Base-by-base conservation (phyloP, 495 filamentous ascomycete species). In the Trichoderma reesei region DNA sequence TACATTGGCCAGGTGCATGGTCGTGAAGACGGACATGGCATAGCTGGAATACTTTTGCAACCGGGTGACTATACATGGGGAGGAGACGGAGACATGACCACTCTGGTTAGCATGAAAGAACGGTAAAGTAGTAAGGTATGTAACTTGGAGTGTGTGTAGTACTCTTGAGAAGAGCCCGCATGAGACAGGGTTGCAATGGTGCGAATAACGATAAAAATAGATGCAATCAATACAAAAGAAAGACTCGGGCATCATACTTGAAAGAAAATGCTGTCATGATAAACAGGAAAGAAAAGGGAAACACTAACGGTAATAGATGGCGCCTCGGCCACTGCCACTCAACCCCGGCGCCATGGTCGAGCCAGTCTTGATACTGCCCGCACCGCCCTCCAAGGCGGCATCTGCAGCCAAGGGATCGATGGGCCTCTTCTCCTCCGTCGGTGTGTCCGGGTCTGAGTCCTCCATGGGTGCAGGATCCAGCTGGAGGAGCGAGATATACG, bases 11-110 rank as follows among this genome's bases (percentile, higher is more conserved):
- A 94, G 77, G 75, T 97, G 92, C 62, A 93, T 75, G 61, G 83
- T 76, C 59, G 86, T 78, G 82, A 93, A 97, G 67, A 88, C 71
- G 48, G 86, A 86, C 72, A 96, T 91, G 44, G 88, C 86, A 74
- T 96, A 96, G 69, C 88, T 88, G 14, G 90, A 92, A 80, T 94
- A 96, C 72, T 82, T 86, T 71, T 96, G 92, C 37, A 92, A 77
- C 56, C 89, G 87, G 31, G 82, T 82, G 67, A 96, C 91, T 96
- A 70, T 16, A 41, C 51, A 64, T 63, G 18, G 10, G n/a, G 8
- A 38, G 59, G 61, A 65, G 64, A 65, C 48, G 42, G 54, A 67
- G 63, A 63, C 61, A 60, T 46, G 18, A 9, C 63, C 37, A 26
- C 26, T 26, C 26, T 26, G 36, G 46, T 54, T 14, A 48, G 44